phyloP scores from a whole-genome alignment of 1,139 yeast species.

The Sugiyamaella grinbergsii region DNA sequence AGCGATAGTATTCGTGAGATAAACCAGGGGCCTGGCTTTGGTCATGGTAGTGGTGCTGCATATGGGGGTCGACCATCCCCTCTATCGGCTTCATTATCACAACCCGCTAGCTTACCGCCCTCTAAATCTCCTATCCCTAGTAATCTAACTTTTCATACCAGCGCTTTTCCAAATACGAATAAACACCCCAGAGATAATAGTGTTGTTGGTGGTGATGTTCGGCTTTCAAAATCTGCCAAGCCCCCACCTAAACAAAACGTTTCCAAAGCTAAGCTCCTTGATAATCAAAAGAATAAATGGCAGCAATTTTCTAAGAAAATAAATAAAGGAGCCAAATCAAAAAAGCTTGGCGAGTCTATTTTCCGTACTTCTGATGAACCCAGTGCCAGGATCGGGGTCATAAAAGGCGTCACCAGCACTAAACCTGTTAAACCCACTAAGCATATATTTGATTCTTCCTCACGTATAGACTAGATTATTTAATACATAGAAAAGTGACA shows the following conservation, averaged over 20 bases:
- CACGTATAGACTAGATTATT: slow-evolving; percentile 17
- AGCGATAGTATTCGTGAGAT: slow-evolving; percentile 27
- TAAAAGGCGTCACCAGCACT: slow-evolving; percentile 22
- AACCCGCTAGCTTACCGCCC: slow-evolving; percentile 1
- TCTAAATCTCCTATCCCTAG: slow-evolving; percentile 4
- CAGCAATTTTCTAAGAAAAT: slow-evolving; percentile 39
- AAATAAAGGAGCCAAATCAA: slow-evolving; percentile 30
- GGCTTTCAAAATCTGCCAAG: slow-evolving; percentile 2
- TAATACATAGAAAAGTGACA: background rate
- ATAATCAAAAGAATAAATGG: slow-evolving; percentile 41
- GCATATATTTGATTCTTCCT: slow-evolving; percentile 22
- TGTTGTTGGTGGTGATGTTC: background rate
- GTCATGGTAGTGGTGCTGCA: slow-evolving; percentile 2
- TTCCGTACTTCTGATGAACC: slow-evolving; percentile 36
- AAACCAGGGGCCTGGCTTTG: background rate
- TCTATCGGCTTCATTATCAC: slow-evolving; percentile 3
- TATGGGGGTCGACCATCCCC: background rate
- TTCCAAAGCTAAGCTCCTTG: slow-evolving; percentile 33
- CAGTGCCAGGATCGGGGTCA: slow-evolving; percentile 38
- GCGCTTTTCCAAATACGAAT: background rate
- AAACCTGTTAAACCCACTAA: slow-evolving; percentile 9
- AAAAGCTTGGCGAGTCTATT: slow-evolving; percentile 35
- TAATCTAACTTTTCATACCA: slow-evolving; percentile 7
- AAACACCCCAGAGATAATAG: slow-evolving; percentile 12
- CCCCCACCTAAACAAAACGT: slow-evolving; percentile 23